phyloP scores from a whole-genome alignment of 2,329 filamentous ascomycete species.

The Scedosporium minutisporum region DNA sequence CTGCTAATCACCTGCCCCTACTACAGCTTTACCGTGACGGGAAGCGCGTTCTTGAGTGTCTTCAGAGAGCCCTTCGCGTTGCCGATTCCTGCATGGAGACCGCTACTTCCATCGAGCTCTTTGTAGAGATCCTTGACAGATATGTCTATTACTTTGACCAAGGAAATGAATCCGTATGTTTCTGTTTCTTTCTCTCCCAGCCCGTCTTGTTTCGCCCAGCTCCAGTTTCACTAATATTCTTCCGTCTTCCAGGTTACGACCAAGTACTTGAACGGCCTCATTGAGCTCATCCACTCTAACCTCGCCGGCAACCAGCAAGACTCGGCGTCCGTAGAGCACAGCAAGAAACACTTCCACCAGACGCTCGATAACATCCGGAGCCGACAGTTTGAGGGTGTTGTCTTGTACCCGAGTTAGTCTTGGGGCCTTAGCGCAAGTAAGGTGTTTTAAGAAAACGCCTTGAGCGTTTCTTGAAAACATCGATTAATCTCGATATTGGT shows the following conservation, averaged over 20 bases:
- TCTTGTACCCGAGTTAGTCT: conserved; percentile 49
- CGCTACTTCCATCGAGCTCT: conserved; percentile 90
- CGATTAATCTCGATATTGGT: no score
- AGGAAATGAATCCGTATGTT: conserved; percentile 79
- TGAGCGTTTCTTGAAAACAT: no score
- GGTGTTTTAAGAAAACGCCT: no score
- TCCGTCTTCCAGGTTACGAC: conserved; percentile 59
- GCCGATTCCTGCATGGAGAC: conserved; percentile 99
- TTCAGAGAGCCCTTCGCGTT: conserved; percentile 89
- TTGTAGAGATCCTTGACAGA: conserved; percentile 95
- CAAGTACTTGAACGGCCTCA: conserved; percentile 95
- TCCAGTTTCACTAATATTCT: background rate
- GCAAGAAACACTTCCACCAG: conserved; percentile 86
- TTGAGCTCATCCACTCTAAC: conserved; percentile 97
- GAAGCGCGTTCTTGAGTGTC: conserved; percentile 90
- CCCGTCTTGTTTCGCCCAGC: no score
- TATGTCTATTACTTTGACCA: conserved; percentile 99
- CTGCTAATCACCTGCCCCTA: conserved; percentile 13
- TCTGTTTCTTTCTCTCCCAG: background rate
- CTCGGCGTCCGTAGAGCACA: conserved; percentile 73
- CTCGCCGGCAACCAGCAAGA: conserved; percentile 76
- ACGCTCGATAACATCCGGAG: conserved; percentile 89
- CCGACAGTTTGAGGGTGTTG: conserved; percentile 86
- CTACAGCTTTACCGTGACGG: conserved; percentile 88
- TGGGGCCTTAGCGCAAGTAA: no score